These are phyloP conservation scores for Vanderwaltozyma verrucispora DNA, from an alignment of 805 yeast genomes.

Conservation along the genomic window DNA sequence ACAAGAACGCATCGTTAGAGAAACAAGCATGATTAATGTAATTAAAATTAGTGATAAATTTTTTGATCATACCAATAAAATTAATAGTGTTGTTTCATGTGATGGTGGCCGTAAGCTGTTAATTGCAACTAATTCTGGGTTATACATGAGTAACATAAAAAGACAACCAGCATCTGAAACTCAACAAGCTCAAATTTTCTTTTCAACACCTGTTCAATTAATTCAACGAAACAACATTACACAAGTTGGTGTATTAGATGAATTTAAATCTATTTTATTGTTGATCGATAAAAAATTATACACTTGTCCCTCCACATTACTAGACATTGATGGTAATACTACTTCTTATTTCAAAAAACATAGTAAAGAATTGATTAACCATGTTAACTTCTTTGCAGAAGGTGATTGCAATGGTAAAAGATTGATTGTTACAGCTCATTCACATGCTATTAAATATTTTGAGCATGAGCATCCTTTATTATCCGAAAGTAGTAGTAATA, in stretches of 20 bases:
- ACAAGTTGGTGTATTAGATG: constrained; percentile 87
- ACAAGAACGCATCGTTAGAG: constrained; percentile 58
- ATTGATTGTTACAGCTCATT: constrained; percentile 78
- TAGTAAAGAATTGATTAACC: constrained; percentile 74
- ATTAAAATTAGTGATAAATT: constrained; percentile 64
- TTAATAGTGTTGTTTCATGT: constrained; percentile 86
- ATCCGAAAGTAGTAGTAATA: constrained; percentile 26
- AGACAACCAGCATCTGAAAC: constrained; percentile 28
- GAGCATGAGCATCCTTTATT: constrained; percentile 64
- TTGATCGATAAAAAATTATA: constrained; percentile 73
- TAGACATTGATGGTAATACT: constrained; percentile 28
- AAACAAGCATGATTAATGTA: constrained; percentile 70
- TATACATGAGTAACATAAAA: constrained; percentile 68
- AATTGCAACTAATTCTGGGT: constrained; percentile 88
- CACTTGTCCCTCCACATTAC: constrained; percentile 67
- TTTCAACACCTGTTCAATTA: constrained; percentile 65
- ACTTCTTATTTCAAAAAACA: constrained; percentile 42
- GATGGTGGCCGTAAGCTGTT: constrained; percentile 88
- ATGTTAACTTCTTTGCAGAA: constrained; percentile 81
- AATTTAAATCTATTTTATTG: constrained; percentile 72
- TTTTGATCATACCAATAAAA: constrained; percentile 64
- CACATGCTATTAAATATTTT: constrained; percentile 73
- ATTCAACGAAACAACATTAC: constrained; percentile 67
- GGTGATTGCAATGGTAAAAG: constrained; percentile 88
- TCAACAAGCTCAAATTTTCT: constrained; percentile 39